Base-by-base conservation (phyloP, 345 rosid genomes). In the Citrus hindsii region DNA sequence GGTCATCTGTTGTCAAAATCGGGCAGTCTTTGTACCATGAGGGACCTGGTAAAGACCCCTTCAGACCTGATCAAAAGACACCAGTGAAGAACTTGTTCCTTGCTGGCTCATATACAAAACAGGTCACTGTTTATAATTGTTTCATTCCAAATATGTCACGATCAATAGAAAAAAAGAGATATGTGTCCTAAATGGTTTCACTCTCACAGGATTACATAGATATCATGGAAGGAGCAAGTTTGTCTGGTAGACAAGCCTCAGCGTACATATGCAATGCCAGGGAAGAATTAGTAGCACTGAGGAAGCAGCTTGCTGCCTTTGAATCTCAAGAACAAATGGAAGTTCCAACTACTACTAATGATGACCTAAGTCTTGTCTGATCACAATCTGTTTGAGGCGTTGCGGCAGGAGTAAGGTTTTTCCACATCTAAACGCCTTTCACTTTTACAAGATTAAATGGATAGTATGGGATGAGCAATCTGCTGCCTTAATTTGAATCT, bases 391-490 rank as follows among this genome's bases (percentile, higher is more conserved):
- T 72, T 51, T 13, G 28, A 18, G 28, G 16, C 40, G 30, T 60
- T 42, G 14, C 14, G 3, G 13, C 48, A 42, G 14, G 14, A 10
- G 48, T 42, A 9, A 42, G 48, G 48, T 42, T 10, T 42, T 42
- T 42, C 48, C 48, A 40, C 48, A 40, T 10, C 48, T 40, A 40
- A 40, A 10, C 3, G 48, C 48, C 30, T 19, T 63, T 40, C 72
- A 13, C 48, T 10, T 76, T 68, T 75, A 28, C 90, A 92, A 97
- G 99, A 92, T 80, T 96, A 96, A 86, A 96, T 94, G 79, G 99
- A 94, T 82, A 92, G 97, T 77, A 96, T 92, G 98, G 99, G 92
- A 83, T 97, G 97, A 51, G 99, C 99, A 6, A 94, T 97, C 2
- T 73, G 46, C 46, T 9, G 46, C 46, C 42, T 8, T 38, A 38